phyloP scores from a whole-genome alignment of 306 rosid species.

The Erythrophleum fordii region DNA sequence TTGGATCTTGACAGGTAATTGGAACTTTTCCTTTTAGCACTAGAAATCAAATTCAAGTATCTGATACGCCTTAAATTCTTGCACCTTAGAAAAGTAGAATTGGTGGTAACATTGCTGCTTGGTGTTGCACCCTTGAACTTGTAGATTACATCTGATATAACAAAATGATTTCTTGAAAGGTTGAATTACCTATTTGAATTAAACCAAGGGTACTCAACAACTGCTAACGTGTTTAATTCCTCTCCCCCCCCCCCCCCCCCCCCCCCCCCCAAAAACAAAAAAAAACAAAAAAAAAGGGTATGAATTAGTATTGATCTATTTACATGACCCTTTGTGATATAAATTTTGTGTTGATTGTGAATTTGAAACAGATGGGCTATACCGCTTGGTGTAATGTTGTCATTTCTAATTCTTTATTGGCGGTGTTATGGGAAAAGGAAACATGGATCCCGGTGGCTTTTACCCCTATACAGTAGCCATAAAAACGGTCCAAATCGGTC shows the following conservation, averaged over 20 bases:
- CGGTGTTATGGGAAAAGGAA: slow-evolving; percentile 85
- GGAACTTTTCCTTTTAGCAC: slow-evolving; percentile 9
- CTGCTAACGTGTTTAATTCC: too few species aligned
- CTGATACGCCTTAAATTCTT: slow-evolving; percentile 2
- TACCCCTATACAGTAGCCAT: slow-evolving; percentile 71
- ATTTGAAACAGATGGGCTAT: slow-evolving; percentile 90
- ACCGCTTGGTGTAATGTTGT: slow-evolving; percentile 61
- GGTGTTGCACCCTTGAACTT: not conserved
- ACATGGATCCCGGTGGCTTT: slow-evolving; percentile 67
- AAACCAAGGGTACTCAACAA: too few species aligned
- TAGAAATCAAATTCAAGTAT: not conserved
- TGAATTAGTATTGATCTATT: not conserved
- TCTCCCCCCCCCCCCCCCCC: too few species aligned
- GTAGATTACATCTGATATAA: not conserved
- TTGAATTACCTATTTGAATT: too few species aligned
- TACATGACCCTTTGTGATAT: not conserved
- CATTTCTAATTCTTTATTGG: slow-evolving; percentile 73
- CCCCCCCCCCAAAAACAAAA: too few species aligned
- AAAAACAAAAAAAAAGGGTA: too few species aligned
- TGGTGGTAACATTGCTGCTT: slow-evolving; percentile 1
- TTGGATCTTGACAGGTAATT: slow-evolving; percentile 93
- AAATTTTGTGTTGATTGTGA: slow-evolving; percentile 5
- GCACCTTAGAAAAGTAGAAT: not conserved
- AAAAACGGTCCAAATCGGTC: slow-evolving; percentile 66
- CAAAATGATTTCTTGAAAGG: not conserved